phyloP scores from a whole-genome alignment of 352 stramenopile species.

The Thraustotheca clavata region DNA sequence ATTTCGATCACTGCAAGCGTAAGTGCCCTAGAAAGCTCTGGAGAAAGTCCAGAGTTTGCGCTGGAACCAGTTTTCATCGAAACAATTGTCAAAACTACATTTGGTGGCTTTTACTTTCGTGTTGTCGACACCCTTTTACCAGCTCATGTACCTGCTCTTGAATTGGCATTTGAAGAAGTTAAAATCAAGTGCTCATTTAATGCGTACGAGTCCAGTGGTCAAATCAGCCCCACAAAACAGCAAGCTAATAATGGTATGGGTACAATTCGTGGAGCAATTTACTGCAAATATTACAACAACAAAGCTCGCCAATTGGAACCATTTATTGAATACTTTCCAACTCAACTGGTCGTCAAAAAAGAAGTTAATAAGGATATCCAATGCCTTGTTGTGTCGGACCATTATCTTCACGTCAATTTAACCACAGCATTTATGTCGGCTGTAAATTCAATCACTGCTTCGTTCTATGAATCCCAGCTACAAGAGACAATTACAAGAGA shows the following conservation, averaged over 20 bases:
- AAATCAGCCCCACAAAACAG: conserved; percentile 22
- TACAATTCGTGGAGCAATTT: conserved; percentile 72
- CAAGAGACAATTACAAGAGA: conserved; percentile 41
- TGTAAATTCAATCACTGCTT: conserved; percentile 51
- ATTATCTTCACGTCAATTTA: conserved; percentile 82
- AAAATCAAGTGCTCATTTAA: conserved; percentile 64
- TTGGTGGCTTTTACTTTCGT: conserved; percentile 81
- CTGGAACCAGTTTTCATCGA: conserved; percentile 47
- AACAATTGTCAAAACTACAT: conserved; percentile 68
- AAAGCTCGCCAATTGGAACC: conserved; percentile 65
- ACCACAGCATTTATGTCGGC: conserved; percentile 76
- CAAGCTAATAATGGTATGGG: conserved; percentile 56
- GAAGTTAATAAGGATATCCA: conserved; percentile 50
- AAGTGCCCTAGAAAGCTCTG: background rate
- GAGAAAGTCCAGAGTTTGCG: background rate
- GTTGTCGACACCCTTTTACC: conserved; percentile 78
- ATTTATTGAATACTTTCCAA: conserved; percentile 82
- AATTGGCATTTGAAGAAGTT: conserved; percentile 68
- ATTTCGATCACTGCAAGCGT: background rate
- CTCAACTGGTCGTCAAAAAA: conserved; percentile 68
- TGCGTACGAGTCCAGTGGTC: conserved; percentile 46
- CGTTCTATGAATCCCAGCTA: conserved; percentile 50
- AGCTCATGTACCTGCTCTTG: conserved; percentile 59
- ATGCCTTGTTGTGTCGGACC: conserved; percentile 68
- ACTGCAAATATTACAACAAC: conserved; percentile 85